Evolutionary conservation across 306 rosid species (phyloP).

Genomic region (Citrullus mucosospermus): DNA sequence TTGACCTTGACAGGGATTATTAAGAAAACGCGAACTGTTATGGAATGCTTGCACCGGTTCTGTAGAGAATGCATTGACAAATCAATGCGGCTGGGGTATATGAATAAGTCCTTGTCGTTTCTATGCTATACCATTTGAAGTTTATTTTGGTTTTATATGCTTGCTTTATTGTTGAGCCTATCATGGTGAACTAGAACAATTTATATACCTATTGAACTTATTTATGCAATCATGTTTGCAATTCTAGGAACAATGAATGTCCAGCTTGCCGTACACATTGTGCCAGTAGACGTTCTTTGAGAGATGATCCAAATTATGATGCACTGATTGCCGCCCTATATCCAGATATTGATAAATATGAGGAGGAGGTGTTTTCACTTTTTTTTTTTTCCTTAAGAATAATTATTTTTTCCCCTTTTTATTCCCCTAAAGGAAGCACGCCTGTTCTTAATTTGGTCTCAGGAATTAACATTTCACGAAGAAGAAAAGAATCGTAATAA

Average conservation of each 20-base stretch:
- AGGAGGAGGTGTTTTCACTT: constrained; percentile 63
- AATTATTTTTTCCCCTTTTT: not conserved
- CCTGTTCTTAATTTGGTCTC: constrained; percentile 17
- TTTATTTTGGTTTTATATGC: not conserved
- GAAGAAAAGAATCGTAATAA: constrained; percentile 87
- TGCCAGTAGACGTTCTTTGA: constrained; percentile 93
- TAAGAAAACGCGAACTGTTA: constrained; percentile 88
- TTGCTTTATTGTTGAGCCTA: not conserved
- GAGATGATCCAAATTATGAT: constrained; percentile 98
- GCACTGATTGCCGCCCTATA: constrained; percentile 66
- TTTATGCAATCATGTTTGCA: constrained; percentile 9
- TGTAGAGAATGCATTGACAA: constrained; percentile 98
- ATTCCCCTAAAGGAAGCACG: not conserved
- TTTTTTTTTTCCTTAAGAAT: not conserved
- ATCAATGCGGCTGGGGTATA: constrained; percentile 89
- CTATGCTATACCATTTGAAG: constrained; percentile 10
- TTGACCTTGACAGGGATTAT: constrained; percentile 49
- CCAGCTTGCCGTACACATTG: constrained; percentile 99
- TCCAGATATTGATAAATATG: constrained; percentile 90
- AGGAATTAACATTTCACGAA: constrained; percentile 91
- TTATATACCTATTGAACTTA: not conserved
- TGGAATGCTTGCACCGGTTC: constrained; percentile 97
- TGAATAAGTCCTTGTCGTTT: constrained; percentile 9
- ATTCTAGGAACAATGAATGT: constrained; percentile 82
- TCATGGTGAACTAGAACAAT: not conserved